Evolutionary conservation across 371 early-diverging fungal genomes (phyloP).

Genomic region (Dipsacomyces acuminosporus): DNA sequence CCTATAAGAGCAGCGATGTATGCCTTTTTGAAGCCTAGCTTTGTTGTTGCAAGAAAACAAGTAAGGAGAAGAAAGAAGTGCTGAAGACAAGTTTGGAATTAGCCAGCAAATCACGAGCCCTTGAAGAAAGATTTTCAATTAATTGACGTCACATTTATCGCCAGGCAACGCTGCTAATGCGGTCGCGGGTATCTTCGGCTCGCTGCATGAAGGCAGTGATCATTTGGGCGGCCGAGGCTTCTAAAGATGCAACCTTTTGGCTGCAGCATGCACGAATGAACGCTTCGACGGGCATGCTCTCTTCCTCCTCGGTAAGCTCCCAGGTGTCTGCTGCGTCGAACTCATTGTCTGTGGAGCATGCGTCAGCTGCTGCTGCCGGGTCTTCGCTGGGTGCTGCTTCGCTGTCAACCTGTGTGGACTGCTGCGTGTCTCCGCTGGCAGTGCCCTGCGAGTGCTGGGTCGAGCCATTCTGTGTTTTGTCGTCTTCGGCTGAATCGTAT

Average conservation of each 20-base stretch:
- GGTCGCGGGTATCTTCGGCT: conserved; percentile 33
- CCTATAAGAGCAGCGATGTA: too few relatives aligned
- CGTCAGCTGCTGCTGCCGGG: not conserved
- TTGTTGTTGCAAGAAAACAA: too few relatives aligned
- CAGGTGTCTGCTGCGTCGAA: conserved; percentile 8
- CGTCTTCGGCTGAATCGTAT: too few relatives aligned
- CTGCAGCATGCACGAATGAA: conserved; percentile 46
- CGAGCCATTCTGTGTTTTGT: too few relatives aligned
- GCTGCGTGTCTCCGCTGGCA: conserved; percentile 8
- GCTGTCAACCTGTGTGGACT: conserved; percentile 8
- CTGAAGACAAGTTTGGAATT: too few relatives aligned
- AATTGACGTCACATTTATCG: too few relatives aligned
- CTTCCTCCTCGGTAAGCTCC: conserved; percentile 38
- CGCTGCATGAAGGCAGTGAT: conserved; percentile 31
- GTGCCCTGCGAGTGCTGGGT: too few relatives aligned
- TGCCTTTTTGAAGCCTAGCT: too few relatives aligned
- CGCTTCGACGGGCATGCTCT: conserved; percentile 46
- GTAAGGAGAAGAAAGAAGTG: too few relatives aligned
- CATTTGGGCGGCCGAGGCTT: conserved; percentile 37
- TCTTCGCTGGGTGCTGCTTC: not conserved
- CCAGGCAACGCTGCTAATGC: conserved; percentile 24
- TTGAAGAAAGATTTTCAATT: too few relatives aligned
- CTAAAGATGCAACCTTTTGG: conserved; percentile 29
- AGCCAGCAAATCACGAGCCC: too few relatives aligned
- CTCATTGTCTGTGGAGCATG: too few relatives aligned